Base-by-base conservation (phyloP, 1,284 basidiomycete species). In the Rhodotorula sp. region DNA sequence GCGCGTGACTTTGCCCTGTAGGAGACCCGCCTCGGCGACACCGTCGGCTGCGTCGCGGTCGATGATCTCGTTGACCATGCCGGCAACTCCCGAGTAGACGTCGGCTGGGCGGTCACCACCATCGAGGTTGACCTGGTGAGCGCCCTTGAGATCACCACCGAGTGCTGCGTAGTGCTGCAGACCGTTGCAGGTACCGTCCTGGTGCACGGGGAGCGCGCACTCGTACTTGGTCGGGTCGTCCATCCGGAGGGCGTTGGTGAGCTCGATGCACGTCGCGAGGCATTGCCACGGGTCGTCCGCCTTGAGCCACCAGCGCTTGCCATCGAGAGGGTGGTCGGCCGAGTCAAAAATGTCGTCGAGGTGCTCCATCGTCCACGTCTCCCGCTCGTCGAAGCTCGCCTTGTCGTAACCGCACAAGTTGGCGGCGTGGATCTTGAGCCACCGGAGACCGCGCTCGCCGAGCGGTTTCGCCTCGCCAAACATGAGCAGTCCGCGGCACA, bases 241-340 rank as follows among this genome's bases (percentile, higher is more conserved):
- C 0, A 90, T 90, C 48, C 89, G 85, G 0, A 94, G 83, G 3
- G 97, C 95, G 0, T 85, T 85, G 61, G 85, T 85, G 19, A 99
- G 85, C 80, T 99, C 95, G 78, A 90, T 88, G 83, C 94, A 98
- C 1, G 91, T 87, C 4, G 95, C 91, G 34, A 99, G 88, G 80
- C 91, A 95, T 82, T 99, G 95, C 94, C 95, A 99, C 15, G 94
- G 94, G 79, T 99, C 95, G 78, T 97, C 95, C 1, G 94, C 94
- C 72, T 88, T 83, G 47, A 80, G 69, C 73, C 87, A 84, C 95
- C 95, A 99, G 61, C 85, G 82, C 2, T 83, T 81, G 47, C 92
- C 92, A n/a, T 86, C 85, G 31, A 95, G 82, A n/a, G 94, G 93
- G n/a, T 89, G 85, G 73, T 88, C 86, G 0, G 91, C 95, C 68